Evolutionary conservation across 495 filamentous ascomycete species (phyloP), one percentile per base, ranked within the genome.

Genomic region (Mytilinidion resinicola): DNA sequence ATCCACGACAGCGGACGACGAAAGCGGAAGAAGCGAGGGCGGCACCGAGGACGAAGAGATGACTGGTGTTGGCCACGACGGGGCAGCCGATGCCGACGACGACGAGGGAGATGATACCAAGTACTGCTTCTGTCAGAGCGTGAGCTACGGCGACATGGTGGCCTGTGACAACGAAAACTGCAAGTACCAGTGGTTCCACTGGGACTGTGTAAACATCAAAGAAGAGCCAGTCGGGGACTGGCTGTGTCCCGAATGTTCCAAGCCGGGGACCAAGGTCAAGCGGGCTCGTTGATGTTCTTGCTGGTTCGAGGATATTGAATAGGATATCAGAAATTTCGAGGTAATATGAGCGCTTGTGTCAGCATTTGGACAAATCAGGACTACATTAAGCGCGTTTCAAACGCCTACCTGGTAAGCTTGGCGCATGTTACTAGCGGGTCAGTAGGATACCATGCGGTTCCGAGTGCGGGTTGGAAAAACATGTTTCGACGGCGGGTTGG

Each of bases 131-230:
- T 98, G 93, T 71, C 87, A 93, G 68, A 88, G 85, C 62, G 88
- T 96, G 57, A 95, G 88, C 71, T 92, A 88, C 75, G 93, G 93
- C 41, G 89, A 96, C 68, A 98, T 98, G 93, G 92, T 98, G 34
- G 93, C 90, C 3, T 98, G 93, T 73, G 93, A 98, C 74, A 96
- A 97, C 63, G 86, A 89, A 44, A 78, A 85, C 55, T 98, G 93
- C 75, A 83, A 86, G 21, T 93, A 84, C 70, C 92, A 97, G 74
- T 98, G 93, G 93, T 98, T 98, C 73, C 93, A 98, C 76, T 97
- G 91, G 90, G 85, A 79, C 60, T 98, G 93, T 69, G 91, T 97
- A 51, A 88, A 89, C 1, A 76, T 98, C 61, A 92, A 85, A 61
- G 82, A 83, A 56, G 92, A 97, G 72, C 93, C 93, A 3, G 82